Evolutionary conservation across 1,284 basidiomycete species (phyloP).

Genomic region (Austroboletus rostrupii): DNA sequence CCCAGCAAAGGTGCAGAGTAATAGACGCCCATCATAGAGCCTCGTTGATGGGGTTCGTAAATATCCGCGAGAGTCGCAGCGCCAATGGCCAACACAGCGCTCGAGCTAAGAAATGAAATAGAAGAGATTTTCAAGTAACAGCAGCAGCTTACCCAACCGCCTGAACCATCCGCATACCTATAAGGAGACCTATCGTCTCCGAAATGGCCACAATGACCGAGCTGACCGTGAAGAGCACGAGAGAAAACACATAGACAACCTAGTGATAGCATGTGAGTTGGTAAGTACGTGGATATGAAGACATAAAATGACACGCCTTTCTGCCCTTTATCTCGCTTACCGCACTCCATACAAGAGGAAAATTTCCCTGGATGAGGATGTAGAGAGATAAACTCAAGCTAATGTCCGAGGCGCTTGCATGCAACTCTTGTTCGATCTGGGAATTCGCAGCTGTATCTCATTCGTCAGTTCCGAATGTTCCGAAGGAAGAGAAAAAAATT

Average conservation of each 20-base stretch:
- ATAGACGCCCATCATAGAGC: conserved; percentile 76
- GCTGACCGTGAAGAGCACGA: conserved; percentile 58
- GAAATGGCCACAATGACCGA: conserved; percentile 64
- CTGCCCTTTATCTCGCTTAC: conserved; percentile 79
- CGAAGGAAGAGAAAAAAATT: background rate
- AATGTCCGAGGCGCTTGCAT: conserved; percentile 65
- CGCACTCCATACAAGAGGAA: conserved; percentile 68
- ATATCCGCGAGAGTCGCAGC: conserved; percentile 83
- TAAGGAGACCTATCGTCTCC: conserved; percentile 60
- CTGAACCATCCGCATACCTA: conserved; percentile 71
- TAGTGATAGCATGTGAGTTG: conserved; percentile 22
- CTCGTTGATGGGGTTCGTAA: conserved; percentile 75
- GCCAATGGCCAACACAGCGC: conserved; percentile 74
- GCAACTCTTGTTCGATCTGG: conserved; percentile 63
- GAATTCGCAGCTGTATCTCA: conserved; percentile 56
- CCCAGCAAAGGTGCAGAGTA: conserved; percentile 63
- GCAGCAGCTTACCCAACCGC: conserved; percentile 49
- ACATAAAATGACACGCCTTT: conserved; percentile 44
- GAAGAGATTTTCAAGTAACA: no score
- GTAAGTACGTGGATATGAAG: background rate
- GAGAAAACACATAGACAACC: conserved; percentile 65
- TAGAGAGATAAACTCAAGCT: conserved; percentile 75
- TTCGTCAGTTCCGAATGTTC: conserved; percentile 4
- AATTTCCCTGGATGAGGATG: conserved; percentile 69
- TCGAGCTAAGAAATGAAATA: conserved; percentile 44